These are phyloP conservation scores for Meyerozyma carpophila DNA, from an alignment of 1,139 yeast species.

Conservation along the genomic window DNA sequence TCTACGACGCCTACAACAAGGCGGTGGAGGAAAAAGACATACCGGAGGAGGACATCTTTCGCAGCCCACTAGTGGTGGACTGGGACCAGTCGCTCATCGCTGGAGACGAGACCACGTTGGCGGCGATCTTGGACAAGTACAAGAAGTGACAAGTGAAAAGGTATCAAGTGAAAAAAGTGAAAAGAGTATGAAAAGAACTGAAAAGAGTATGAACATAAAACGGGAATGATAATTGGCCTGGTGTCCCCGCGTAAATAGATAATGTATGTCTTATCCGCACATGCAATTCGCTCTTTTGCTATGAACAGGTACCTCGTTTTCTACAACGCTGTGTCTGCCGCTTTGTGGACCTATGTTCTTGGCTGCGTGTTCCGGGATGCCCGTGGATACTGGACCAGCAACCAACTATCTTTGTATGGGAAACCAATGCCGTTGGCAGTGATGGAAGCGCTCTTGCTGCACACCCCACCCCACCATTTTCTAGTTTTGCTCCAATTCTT, in stretches of 20 bases:
- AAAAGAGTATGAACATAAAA: too few species aligned
- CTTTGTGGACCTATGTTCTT: constrained; percentile 59
- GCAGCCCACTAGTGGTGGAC: constrained; percentile 42
- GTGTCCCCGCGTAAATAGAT: neutral
- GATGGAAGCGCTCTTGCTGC: neutral
- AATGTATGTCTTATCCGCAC: neutral
- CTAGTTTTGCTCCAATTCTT: constrained; percentile 23
- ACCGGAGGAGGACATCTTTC: constrained; percentile 32
- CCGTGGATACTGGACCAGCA: constrained; percentile 2
- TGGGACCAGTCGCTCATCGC: constrained; percentile 46
- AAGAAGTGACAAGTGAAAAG: too few species aligned
- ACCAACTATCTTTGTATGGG: neutral
- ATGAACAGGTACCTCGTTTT: constrained; percentile 12
- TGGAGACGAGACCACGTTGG: constrained; percentile 31
- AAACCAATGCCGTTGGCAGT: neutral
- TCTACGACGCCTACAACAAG: constrained; percentile 34
- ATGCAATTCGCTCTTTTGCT: neutral
- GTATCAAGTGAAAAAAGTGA: too few species aligned
- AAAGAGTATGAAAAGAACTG: too few species aligned
- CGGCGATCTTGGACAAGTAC: constrained; percentile 28
- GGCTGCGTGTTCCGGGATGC: constrained; percentile 13
- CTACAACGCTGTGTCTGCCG: constrained; percentile 65
- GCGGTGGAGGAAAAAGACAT: constrained; percentile 19
- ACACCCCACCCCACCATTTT: constrained; percentile 22
- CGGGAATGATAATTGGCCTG: too few species aligned